Conservation (phyloP, 306 rosid species). For the Cicer pinnatifidum region DNA sequence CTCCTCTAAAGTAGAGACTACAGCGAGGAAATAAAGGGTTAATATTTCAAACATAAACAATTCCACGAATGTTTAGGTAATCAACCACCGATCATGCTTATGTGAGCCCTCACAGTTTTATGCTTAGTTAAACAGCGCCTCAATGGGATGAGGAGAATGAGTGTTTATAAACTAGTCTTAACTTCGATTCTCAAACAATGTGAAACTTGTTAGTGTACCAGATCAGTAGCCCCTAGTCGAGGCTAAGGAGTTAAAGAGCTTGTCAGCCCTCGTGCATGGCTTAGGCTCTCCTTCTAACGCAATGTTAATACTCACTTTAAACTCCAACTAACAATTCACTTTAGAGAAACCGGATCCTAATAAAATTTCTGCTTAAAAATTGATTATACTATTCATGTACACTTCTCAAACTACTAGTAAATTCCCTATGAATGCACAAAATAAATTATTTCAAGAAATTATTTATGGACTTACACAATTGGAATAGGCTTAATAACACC, state of each 20-base stretch:
- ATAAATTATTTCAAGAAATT: conserved; percentile 1
- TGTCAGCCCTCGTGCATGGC: too few relatives aligned
- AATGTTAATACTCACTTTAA: background rate
- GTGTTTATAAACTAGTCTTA: too few relatives aligned
- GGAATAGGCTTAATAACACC: conserved; percentile 81
- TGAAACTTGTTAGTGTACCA: too few relatives aligned
- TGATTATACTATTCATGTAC: background rate
- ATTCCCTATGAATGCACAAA: conserved; percentile 1
- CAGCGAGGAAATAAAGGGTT: background rate
- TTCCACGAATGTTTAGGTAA: background rate
- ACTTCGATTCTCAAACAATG: too few relatives aligned
- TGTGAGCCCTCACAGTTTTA: too few relatives aligned
- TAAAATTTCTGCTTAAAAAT: background rate
- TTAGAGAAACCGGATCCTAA: background rate
- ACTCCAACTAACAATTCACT: background rate
- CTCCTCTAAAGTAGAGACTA: background rate
- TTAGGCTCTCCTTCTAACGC: too few relatives aligned
- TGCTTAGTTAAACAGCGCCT: too few relatives aligned
- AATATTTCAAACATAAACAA: background rate
- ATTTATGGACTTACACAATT: conserved; percentile 64
- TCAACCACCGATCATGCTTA: background rate
- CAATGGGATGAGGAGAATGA: too few relatives aligned
- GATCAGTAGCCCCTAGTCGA: too few relatives aligned
- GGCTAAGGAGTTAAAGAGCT: too few relatives aligned
- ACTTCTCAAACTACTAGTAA: background rate